These are phyloP conservation scores for Wickerhamiella vanderwaltii DNA, from an alignment of 805 yeast species.

Conservation along the genomic window DNA sequence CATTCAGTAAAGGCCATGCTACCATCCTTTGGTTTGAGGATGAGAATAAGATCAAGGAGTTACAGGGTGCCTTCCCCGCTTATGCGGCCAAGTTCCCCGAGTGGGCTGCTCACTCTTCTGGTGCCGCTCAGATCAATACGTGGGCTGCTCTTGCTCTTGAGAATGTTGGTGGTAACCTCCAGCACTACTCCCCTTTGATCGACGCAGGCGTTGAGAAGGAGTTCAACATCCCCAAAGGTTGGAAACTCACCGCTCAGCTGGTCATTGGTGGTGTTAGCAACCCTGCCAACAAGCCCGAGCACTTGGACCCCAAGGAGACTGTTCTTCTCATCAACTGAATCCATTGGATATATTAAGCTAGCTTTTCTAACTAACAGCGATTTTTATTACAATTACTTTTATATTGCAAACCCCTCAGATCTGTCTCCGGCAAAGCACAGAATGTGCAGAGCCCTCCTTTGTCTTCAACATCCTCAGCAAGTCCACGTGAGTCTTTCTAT, in stretches of 20 bases:
- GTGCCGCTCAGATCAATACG: constrained; percentile 39
- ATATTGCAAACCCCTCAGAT: too few relatives aligned
- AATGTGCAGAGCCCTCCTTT: too few relatives aligned
- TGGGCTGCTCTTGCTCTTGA: constrained; percentile 38
- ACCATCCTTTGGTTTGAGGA: constrained; percentile 39
- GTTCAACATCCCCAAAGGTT: constrained; percentile 32
- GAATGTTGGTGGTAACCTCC: constrained; percentile 41
- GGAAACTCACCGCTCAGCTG: constrained; percentile 39
- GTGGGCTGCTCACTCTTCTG: constrained; percentile 36
- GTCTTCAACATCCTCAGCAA: too few relatives aligned
- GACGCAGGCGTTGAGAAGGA: constrained; percentile 29
- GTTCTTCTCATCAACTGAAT: not conserved
- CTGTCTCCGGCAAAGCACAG: too few relatives aligned
- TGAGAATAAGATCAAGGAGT: constrained; percentile 28
- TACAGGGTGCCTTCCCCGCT: constrained; percentile 34
- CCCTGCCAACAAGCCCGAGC: constrained; percentile 3
- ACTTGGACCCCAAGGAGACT: not conserved
- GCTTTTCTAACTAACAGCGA: too few relatives aligned
- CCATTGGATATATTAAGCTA: too few relatives aligned
- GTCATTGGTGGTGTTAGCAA: constrained; percentile 34
- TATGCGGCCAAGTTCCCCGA: constrained; percentile 36
- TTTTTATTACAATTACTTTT: too few relatives aligned
- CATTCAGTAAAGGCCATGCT: constrained; percentile 37
- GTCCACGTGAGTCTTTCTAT: too few relatives aligned
- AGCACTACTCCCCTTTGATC: constrained; percentile 40